These are phyloP conservation scores for Botrytis porri DNA, from an alignment of 2,329 filamentous ascomycete genomes.

Conservation along the genomic window DNA sequence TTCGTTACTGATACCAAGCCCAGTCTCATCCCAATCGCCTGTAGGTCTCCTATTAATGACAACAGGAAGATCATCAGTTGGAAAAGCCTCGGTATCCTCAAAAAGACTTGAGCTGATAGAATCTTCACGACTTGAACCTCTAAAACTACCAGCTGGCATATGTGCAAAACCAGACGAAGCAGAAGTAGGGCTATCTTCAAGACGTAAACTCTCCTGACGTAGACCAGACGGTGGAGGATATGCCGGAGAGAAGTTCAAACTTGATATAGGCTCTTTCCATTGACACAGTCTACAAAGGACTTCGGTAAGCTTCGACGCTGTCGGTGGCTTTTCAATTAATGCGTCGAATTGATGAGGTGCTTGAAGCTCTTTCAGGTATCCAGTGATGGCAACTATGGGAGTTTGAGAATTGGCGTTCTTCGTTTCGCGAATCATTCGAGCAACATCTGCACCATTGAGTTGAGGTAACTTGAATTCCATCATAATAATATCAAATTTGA, in stretches of 20 bases:
- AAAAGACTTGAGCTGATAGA: slow-evolving; percentile 87
- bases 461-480: slow-evolving; percentile 95
- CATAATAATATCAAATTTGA: slow-evolving; percentile 98
- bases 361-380: slow-evolving; percentile 95
- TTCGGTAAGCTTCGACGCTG: slow-evolving; percentile 84
- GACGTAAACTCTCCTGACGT: slow-evolving; percentile 59
- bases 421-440: slow-evolving; percentile 95
- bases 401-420: slow-evolving; percentile 94
- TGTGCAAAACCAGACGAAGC: slow-evolving; percentile 69
- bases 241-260: slow-evolving; percentile 46
- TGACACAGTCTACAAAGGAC: slow-evolving; percentile 84
- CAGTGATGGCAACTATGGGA: slow-evolving; percentile 93
- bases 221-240: slow-evolving; percentile 62
- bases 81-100: slow-evolving; percentile 77
- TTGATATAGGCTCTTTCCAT: slow-evolving; percentile 75
- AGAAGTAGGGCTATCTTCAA: slow-evolving; percentile 74
- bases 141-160: slow-evolving; percentile 74
- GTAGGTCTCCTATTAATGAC: slow-evolving; percentile 70
- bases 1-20: slow-evolving; percentile 73
- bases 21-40: slow-evolving; percentile 76
- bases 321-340: slow-evolving; percentile 94
- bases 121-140: slow-evolving; percentile 78
- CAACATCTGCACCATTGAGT: slow-evolving; percentile 91
- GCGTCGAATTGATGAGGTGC: slow-evolving; percentile 95
- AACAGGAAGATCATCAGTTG: slow-evolving; percentile 73